Base-by-base conservation (phyloP, 306 rosid genomes). In the Rosa multiflora region DNA sequence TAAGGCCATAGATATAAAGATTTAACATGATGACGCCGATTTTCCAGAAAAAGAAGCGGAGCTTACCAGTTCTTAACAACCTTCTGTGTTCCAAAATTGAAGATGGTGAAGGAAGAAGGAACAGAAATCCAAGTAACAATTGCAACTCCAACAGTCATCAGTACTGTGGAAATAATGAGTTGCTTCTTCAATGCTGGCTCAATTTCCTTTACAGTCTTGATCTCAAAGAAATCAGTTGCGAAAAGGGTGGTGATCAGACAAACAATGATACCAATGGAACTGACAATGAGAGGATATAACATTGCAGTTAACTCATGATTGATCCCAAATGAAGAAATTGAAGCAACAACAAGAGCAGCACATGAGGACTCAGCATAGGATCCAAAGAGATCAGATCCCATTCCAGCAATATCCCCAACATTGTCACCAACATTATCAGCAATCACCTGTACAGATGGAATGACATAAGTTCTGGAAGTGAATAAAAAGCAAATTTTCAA, bases 351-450 rank as follows among this genome's bases (percentile, higher is more conserved):
- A 47, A 95, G 97, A 48, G 99, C 99, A 73, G 99, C 99, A 88
- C 99, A 95, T 21, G 99, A 95, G 26, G 99, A 82, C 92, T 95
- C 99, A 2, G 99, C 99, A 75, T 95, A 91, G 20, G 99, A 95
- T 72, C 99, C 99, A 79, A 95, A 93, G 67, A 95, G 97, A 78
- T 95, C 99, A 21, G 99, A 95, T 71, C 98, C 98, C 99, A 95
- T 93, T 49, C 97, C 99, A n/a, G 98, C 98, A 5, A 95, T 93
- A 75, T 93, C 99, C 44, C 99, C 99, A 82, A 95, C 99, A 85
- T 95, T 95, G 75, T 95, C 98, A 35, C 99, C 98, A 73, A 95
- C 99, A 79, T 92, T 93, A 74, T 95, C 98, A 73, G 99, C 99
- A 78, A 95, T 95, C 78, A 95, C 99, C 99, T 95, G 87, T 47